These are phyloP conservation scores for Cryptococcus neoformans DNA, from an alignment of 1,284 basidiomycete genomes.

Conservation along the genomic window DNA sequence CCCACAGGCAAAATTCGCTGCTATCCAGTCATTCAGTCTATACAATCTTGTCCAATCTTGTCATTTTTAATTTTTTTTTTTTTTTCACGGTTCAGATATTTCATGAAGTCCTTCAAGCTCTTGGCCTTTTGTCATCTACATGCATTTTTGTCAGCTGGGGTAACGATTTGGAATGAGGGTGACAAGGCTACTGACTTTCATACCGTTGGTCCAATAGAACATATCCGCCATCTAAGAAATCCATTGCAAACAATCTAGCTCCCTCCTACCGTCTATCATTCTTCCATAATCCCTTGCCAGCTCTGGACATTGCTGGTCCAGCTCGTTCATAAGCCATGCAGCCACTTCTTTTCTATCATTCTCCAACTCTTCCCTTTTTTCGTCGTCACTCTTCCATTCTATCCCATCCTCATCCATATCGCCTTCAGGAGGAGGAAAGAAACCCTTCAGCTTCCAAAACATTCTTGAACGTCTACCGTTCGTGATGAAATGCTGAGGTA, in stretches of 20 bases:
- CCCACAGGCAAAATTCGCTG: background rate
- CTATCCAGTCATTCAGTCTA: background rate
- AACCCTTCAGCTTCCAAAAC: background rate
- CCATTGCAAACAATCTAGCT: slow-evolving; percentile 12
- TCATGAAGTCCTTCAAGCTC: no score
- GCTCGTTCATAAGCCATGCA: slow-evolving; percentile 2
- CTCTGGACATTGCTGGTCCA: slow-evolving; percentile 8
- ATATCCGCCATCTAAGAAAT: background rate
- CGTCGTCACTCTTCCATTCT: background rate
- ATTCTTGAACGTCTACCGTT: background rate
- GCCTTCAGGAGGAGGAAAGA: slow-evolving; percentile 2
- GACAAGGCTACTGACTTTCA: no score
- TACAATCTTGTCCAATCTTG: background rate
- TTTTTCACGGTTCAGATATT: no score
- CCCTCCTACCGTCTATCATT: slow-evolving; percentile 7
- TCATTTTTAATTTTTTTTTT: no score
- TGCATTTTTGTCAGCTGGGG: no score
- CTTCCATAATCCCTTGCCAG: slow-evolving; percentile 5
- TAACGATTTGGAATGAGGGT: no score
- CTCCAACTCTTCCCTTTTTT: slow-evolving; percentile 1
- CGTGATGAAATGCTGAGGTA: background rate
- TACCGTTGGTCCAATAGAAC: no score
- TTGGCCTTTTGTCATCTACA: no score
- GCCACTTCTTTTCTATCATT: slow-evolving; percentile 7
- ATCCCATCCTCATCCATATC: background rate